Evolutionary conservation across 805 yeast genomes (phyloP).

Genomic region (Kodamaea kaohsiungensis): DNA sequence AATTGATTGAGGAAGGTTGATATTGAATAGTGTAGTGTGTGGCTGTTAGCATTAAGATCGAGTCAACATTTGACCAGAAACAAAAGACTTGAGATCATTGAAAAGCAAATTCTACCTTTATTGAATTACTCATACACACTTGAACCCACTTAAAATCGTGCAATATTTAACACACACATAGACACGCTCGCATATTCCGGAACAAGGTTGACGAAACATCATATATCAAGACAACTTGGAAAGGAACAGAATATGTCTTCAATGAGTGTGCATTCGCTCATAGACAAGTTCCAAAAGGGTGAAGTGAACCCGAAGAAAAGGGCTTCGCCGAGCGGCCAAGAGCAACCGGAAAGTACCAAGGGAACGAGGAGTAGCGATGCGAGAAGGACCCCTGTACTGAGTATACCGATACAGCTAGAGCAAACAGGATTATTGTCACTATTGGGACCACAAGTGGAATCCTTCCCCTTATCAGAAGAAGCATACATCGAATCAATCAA

Average conservation of each 20-base stretch:
- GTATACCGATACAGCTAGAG: constrained; percentile 9
- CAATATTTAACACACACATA: too few relatives aligned
- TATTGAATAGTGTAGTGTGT: background rate
- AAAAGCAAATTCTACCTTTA: too few relatives aligned
- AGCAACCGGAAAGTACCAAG: constrained; percentile 1
- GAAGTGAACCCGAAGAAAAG: constrained; percentile 6
- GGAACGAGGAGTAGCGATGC: background rate
- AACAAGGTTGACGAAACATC: background rate
- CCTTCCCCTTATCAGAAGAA: constrained; percentile 59
- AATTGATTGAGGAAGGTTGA: background rate
- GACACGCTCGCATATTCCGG: background rate
- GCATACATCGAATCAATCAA: constrained; percentile 60
- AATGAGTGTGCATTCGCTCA: constrained; percentile 45
- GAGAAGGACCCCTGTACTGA: background rate
- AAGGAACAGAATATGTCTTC: constrained; percentile 14
- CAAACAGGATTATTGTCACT: constrained; percentile 30
- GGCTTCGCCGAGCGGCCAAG: constrained; percentile 7
- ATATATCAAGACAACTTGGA: too few relatives aligned
- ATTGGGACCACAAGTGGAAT: constrained; percentile 53
- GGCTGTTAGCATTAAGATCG: background rate
- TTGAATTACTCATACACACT: too few relatives aligned
- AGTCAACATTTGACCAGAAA: background rate
- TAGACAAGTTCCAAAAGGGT: constrained; percentile 27
- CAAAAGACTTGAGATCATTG: background rate
- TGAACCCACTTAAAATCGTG: too few relatives aligned